Evolutionary conservation across 2,329 filamentous ascomycete genomes (phyloP).

Genomic region (Ophiostoma quercus): DNA sequence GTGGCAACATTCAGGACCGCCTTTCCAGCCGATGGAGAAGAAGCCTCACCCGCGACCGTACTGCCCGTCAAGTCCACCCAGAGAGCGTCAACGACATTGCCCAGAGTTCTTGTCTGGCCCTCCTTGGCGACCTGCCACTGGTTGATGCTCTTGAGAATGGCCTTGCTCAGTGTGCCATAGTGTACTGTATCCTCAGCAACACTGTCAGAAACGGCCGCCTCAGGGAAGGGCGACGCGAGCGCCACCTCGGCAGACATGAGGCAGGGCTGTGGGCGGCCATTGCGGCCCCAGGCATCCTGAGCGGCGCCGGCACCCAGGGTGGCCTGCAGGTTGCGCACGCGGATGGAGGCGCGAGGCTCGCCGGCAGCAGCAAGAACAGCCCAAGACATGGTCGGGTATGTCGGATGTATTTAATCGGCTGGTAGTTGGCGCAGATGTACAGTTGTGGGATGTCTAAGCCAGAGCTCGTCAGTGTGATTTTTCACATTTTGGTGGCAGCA

Average conservation of each 20-base stretch:
- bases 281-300: slow-evolving; percentile 63
- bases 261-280: slow-evolving; percentile 55
- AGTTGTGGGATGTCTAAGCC: not conserved
- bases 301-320: slow-evolving; percentile 41
- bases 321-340: slow-evolving; percentile 57
- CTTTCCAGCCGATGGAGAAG: slow-evolving; percentile 15
- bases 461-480: not conserved
- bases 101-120: slow-evolving; percentile 21
- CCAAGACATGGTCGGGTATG: slow-evolving; percentile 33
- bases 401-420: not conserved
- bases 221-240: slow-evolving; percentile 49
- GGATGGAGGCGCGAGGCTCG: slow-evolving; percentile 50
- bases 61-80: slow-evolving; percentile 39
- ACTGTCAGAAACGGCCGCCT: slow-evolving; percentile 54
- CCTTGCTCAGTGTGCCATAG: slow-evolving; percentile 67
- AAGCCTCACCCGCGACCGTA: slow-evolving; percentile 33
- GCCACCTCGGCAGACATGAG: slow-evolving; percentile 56
- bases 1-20: slow-evolving; percentile 35
- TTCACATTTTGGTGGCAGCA: not conserved
- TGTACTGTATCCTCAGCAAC: slow-evolving; percentile 68
- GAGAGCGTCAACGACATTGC: slow-evolving; percentile 37
- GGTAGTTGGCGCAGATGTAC: too few species aligned
- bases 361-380: slow-evolving; percentile 38
- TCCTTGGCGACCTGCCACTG: slow-evolving; percentile 30
- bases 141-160: slow-evolving; percentile 47